phyloP scores from a whole-genome alignment of 2,329 filamentous ascomycete genomes.

The Aspergillus chevalieri region DNA sequence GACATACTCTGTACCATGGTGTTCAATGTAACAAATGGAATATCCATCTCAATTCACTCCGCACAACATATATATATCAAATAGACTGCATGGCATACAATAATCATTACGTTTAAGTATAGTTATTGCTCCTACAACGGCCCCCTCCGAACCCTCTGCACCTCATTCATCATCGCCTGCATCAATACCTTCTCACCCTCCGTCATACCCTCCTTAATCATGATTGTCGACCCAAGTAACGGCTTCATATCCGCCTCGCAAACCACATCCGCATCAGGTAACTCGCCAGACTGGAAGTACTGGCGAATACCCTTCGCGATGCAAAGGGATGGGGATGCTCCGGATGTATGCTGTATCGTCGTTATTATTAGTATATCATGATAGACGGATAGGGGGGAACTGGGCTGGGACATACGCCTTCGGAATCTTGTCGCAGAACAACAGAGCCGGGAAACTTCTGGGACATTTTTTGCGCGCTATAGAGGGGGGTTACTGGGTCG shows the following conservation, averaged over 20 bases:
- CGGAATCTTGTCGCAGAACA: slow-evolving; percentile 42
- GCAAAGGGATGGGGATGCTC: slow-evolving; percentile 33
- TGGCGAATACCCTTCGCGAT: slow-evolving; percentile 27
- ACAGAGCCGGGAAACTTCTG: slow-evolving; percentile 38
- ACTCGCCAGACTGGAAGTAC: slow-evolving; percentile 38
- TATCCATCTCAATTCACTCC: no score
- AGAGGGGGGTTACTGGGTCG: slow-evolving; percentile 55
- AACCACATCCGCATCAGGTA: slow-evolving; percentile 30
- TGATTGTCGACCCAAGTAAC: slow-evolving; percentile 12
- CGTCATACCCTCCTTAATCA: not conserved
- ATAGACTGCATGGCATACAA: no score
- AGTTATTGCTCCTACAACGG: not conserved
- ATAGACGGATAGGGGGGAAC: not conserved
- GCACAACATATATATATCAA: no score
- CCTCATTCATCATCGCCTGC: not conserved
- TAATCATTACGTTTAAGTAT: no score
- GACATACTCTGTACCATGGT: no score
- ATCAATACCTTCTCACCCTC: not conserved
- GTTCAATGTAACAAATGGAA: no score
- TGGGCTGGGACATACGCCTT: slow-evolving; percentile 29
- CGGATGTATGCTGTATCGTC: slow-evolving; percentile 23
- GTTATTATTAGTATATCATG: slow-evolving; percentile 1
- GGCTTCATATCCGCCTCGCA: slow-evolving; percentile 35
- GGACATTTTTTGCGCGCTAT: slow-evolving; percentile 32
- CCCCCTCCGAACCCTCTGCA: not conserved